Conservation (phyloP, 805 yeast species). For the Alloascoidea hylecoeti region DNA sequence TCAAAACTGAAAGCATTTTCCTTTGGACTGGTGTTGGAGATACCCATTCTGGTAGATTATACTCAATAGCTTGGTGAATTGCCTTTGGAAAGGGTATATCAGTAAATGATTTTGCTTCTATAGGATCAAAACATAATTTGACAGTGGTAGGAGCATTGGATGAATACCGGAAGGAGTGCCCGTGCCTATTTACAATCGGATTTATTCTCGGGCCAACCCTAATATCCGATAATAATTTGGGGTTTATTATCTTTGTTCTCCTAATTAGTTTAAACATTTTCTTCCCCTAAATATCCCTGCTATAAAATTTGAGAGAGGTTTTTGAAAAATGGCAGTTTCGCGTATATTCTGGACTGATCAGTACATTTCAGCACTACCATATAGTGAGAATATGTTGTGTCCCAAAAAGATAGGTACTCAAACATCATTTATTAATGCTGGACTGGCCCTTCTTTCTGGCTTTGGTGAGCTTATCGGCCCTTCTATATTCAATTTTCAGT, state of each 20-base stretch:
- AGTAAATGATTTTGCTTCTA: constrained; percentile 8
- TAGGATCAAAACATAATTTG: constrained; percentile 12
- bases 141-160: constrained; percentile 2
- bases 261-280: constrained; percentile 4
- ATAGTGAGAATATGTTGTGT: constrained; percentile 10
- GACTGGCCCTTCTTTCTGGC: constrained; percentile 3
- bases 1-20: constrained; percentile 13
- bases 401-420: neutral
- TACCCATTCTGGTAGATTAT: constrained; percentile 5
- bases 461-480: constrained; percentile 8
- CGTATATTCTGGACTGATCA: too few species aligned
- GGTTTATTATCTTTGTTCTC: constrained; percentile 1
- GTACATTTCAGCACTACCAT: too few species aligned
- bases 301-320: too few species aligned
- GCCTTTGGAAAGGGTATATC: constrained; percentile 9
- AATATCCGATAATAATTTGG: constrained; percentile 1
- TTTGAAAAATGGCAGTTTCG: too few species aligned
- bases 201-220: constrained; percentile 3
- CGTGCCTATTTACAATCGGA: constrained; percentile 2
- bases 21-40: constrained; percentile 15
- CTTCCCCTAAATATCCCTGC: too few species aligned
- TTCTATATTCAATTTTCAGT: too few species aligned
- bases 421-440: constrained; percentile 2
- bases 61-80: constrained; percentile 5
- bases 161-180: constrained; percentile 6